Base-by-base conservation (phyloP, 2,329 filamentous ascomycete genomes). In the Xylogone sp. region DNA sequence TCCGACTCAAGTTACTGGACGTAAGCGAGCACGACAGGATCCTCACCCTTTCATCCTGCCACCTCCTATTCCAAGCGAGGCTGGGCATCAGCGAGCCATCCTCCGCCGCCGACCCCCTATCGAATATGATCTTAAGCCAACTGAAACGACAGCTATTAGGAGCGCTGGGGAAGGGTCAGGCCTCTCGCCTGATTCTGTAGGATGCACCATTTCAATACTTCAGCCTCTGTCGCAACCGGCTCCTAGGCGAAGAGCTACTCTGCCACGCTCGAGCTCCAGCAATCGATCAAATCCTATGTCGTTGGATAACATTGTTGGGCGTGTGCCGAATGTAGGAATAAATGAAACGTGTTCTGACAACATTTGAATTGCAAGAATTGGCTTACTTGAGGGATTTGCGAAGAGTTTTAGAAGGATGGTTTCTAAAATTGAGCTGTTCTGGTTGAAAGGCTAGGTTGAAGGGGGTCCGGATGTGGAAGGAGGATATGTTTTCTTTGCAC, bases 1-100 rank as follows among this genome's bases (percentile, higher is more conserved):
- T 10, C 24, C 24, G 24, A 27, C 5, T 27, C 6, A 27, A 27
- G 24, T 53, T 49, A 27, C 43, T 34, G 60, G 59, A 49, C 60
- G 65, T 45, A 66, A 67, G 50, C 60, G 67, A 51, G 56, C 59
- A 24, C 58, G 60, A 47, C 56, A 59, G 53, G 68, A 71, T 39
- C 62, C 64, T 8, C 68, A 69, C 45, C 58, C 64, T 16, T 61
- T 65, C 1, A 63, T 68, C 13, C 59, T 69, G 16, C 67, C 68
- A 21, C 68, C 67, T n/a, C 68, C 67, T 21, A 58, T 67, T 22
- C 64, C 65, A n/a, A 62, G 58, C 18, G 63, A 64, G 31, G 53
- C 56, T n/a, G 42, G 54, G 1, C 65, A 61, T 48, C 20, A 57
- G 21, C 59, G 63, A 12, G 48, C 59, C 13, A 63, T 65, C 3